Base-by-base conservation (phyloP, 257 asterid species). In the Solanum lycopersicoides region DNA sequence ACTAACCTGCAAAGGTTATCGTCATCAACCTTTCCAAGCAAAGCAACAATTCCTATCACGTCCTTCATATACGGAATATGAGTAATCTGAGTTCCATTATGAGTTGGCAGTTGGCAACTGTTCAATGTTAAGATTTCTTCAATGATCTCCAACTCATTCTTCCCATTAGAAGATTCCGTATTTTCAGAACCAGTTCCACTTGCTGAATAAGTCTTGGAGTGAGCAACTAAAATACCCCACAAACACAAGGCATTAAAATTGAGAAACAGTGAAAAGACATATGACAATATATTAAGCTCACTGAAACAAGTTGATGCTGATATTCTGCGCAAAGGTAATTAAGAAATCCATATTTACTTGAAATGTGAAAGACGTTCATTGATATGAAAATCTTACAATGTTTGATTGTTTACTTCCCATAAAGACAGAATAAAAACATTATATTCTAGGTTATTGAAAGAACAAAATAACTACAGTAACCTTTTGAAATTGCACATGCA, bases 41-140 rank as follows among this genome's bases (percentile, higher is more conserved):
- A 90, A 69, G 97, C 98, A 91, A 94, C 97, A 77, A 93, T 42
- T 77, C 99, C 99, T 12, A 94, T 73, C 90, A 94, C 94, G 82
- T 94, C 98, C 88, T 93, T 92, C 47, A 89, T 88, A 87, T 90
- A 87, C 41, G 91, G 86, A 84, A 92, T 72, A 68, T 90, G 90
- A 88, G 94, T 87, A 83, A 82, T 91, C 83, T 89, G 93, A 84
- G 90, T 85, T 88, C 91, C 93, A 18, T 89, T 92, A 86, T 83
- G 92, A 75, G 28, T 75, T 90, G 82, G 92, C 89, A 94, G 88
- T 87, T 87, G 91, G 83, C 88, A 92, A 47, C 91, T 9, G 6
- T 60, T 23, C 6, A 9, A 89, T 89, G 56, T 92, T 83, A 92
- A 72, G 88, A 95, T 94, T 59, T 86, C 87, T 80, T 90, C 91